A percentile compares a stretch with the other conserved stretches of the same genome.
Evolutionary conservation across 2,329 filamentous ascomycete genomes (phyloP).

Genomic region (Talaromyces rugulosus): DNA sequence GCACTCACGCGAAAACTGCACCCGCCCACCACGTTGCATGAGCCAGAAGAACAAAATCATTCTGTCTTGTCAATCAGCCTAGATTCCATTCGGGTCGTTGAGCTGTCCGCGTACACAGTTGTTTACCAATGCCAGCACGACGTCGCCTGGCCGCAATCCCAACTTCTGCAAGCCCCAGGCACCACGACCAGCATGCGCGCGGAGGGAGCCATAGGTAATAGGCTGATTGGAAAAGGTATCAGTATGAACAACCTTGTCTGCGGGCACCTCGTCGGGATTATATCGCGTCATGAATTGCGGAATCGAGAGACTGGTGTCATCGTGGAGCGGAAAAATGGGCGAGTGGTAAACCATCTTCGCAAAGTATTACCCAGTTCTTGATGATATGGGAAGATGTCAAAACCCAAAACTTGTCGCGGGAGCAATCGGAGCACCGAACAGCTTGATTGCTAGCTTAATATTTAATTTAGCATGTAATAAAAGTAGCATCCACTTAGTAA

Average conservation of each 20-base stretch:
- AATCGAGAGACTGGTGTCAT: constrained; percentile 18
- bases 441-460: too few species aligned
- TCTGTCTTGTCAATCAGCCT: constrained; percentile 11
- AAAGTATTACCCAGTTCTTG: neutral
- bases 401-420: too few species aligned
- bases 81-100: neutral
- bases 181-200: constrained; percentile 17
- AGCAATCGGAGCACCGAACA: too few species aligned
- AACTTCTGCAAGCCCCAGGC: constrained; percentile 21
- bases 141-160: constrained; percentile 19
- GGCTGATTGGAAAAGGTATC: constrained; percentile 21
- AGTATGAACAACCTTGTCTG: constrained; percentile 21
- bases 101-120: constrained; percentile 16
- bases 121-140: constrained; percentile 19
- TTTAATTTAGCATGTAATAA: too few species aligned
- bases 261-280: constrained; percentile 21
- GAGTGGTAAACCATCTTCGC: neutral
- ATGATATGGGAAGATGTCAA: neutral
- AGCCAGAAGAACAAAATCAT: constrained; percentile 22
- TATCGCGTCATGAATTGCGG: constrained; percentile 22
- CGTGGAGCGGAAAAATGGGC: neutral
- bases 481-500: too few species aligned
- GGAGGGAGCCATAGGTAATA: constrained; percentile 24
- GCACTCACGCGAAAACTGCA: constrained; percentile 18
- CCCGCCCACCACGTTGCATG: constrained; percentile 25